phyloP scores from a whole-genome alignment of 345 rosid species.

The Lepidium africanum region DNA sequence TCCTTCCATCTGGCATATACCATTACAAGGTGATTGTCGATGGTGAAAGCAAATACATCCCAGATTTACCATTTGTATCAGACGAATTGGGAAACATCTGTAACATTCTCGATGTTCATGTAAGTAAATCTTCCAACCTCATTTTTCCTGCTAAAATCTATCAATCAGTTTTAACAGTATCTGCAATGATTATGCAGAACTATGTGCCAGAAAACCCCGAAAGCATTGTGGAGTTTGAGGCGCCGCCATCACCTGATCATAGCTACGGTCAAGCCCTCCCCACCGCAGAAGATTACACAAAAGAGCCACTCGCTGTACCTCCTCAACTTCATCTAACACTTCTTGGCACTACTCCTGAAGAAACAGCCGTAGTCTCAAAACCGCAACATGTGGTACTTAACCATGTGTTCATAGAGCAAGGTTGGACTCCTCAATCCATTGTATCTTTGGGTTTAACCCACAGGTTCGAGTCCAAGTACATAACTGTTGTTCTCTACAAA shows the following conservation, averaged over 20 bases:
- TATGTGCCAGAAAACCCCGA: constrained; percentile 71
- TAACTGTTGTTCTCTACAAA: constrained; percentile 84
- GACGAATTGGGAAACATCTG: constrained; percentile 62
- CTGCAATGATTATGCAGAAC: constrained; percentile 39
- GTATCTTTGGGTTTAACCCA: constrained; percentile 82
- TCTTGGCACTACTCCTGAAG: constrained; percentile 40
- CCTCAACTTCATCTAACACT: constrained; percentile 66
- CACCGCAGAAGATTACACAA: constrained; percentile 59
- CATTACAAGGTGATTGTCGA: constrained; percentile 88
- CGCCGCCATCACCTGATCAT: constrained; percentile 72
- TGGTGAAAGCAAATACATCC: constrained; percentile 69
- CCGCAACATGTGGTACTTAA: constrained; percentile 86
- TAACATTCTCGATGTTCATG: constrained; percentile 81
- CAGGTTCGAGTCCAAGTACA: constrained; percentile 83
- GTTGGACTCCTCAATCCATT: constrained; percentile 66
- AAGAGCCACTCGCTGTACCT: constrained; percentile 70
- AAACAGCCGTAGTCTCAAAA: constrained; percentile 35
- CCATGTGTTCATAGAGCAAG: constrained; percentile 78
- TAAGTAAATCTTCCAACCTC: constrained; percentile 28
- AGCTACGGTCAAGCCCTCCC: constrained; percentile 61
- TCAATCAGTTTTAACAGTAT: not conserved
- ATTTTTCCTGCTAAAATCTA: not conserved
- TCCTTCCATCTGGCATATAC: constrained; percentile 70
- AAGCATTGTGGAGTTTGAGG: constrained; percentile 68
- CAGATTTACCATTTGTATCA: constrained; percentile 69